Evolutionary conservation across 257 asterid genomes (phyloP), one percentile per base, ranked within the genome.

Genomic region (Buddleja alternifolia): DNA sequence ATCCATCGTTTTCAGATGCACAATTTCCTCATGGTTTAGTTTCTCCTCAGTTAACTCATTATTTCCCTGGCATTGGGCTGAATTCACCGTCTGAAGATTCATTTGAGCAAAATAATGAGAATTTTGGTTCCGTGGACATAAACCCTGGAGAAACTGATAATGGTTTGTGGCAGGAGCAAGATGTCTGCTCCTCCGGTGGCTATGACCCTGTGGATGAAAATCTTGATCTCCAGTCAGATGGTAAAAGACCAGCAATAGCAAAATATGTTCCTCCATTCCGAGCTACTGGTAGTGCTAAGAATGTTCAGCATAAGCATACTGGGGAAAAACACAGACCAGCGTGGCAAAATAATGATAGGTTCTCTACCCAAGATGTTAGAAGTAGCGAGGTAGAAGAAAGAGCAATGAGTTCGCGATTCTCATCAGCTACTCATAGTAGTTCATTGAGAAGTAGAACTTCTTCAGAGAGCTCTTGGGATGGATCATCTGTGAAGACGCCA

Each of bases 101-200:
- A 45, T 54, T 78, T 75, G 97, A 90, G 41, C 89, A 63, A 67
- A 78, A 53, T 71, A 81, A 58, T 77, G 95, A 86, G 51, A 87
- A 67, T 51, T 80, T 88, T 77, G 80, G 77, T 80, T 56, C 90
- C 60, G 55, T 69, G 70, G 88, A 77, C 70, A 74, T 83, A 81
- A 88, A 73, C 58, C 59, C 88, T 1, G 86, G 78, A 39, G 92
- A 87, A 24, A 75, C 78, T 56, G 91, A 84, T 75, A 78, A 67
- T 76, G 90, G 82, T 60, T 69, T 74, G 69, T 87, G 95, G 95
- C 88, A 74, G 73, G 97, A 86, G 76, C 94, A 73, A 68, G 90
- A 85, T 69, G 79, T 63, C 50, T 78, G 81, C 44, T 80, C 87
- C 47, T 73, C 81, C 25, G 76, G 80, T 55, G 80, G 82, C 58